Evolutionary conservation across 1,139 yeast genomes (phyloP).

Genomic region (Kodamaea fungicola): DNA sequence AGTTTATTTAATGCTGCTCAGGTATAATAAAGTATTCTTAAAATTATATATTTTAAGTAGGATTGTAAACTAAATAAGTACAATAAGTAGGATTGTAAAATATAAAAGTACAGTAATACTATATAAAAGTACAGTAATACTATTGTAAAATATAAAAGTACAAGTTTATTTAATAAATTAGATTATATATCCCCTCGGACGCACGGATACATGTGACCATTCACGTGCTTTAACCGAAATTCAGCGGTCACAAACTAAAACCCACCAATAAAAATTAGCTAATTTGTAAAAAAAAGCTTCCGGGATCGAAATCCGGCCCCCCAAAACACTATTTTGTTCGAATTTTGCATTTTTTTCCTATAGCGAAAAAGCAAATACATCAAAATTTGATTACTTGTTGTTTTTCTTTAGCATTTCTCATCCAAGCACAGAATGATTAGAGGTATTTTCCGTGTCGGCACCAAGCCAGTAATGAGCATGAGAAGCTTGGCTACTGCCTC

Average conservation of each 20-base stretch:
- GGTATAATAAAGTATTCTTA: too few species aligned
- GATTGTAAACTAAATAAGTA: too few species aligned
- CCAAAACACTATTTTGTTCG: not conserved
- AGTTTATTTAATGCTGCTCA: conserved; percentile 2
- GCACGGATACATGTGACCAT: not conserved
- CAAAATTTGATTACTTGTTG: conserved; percentile 10
- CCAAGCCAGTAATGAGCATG: conserved; percentile 9
- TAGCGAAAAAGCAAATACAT: conserved; percentile 1
- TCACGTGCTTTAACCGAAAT: too few species aligned
- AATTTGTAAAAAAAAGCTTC: conserved; percentile 8
- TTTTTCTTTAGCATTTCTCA: conserved; percentile 8
- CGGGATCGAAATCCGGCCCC: conserved; percentile 7
- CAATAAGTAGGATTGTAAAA: too few species aligned
- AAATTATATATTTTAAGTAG: too few species aligned
- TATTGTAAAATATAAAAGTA: too few species aligned
- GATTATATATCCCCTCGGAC: too few species aligned
- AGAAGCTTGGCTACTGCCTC: conserved; percentile 45
- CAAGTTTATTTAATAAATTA: too few species aligned
- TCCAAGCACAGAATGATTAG: conserved; percentile 16
- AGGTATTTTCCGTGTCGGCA: conserved; percentile 17
- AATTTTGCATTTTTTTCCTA: conserved; percentile 8
- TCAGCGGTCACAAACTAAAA: not conserved
- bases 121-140: too few species aligned
- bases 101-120: too few species aligned
- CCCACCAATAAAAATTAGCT: conserved; percentile 7